Percentiles rank a stretch among this genome's conserved stretches.
These are phyloP conservation scores for Magnolia sinica DNA, from an alignment of 164 flowering plant genomes.

Conservation along the genomic window DNA sequence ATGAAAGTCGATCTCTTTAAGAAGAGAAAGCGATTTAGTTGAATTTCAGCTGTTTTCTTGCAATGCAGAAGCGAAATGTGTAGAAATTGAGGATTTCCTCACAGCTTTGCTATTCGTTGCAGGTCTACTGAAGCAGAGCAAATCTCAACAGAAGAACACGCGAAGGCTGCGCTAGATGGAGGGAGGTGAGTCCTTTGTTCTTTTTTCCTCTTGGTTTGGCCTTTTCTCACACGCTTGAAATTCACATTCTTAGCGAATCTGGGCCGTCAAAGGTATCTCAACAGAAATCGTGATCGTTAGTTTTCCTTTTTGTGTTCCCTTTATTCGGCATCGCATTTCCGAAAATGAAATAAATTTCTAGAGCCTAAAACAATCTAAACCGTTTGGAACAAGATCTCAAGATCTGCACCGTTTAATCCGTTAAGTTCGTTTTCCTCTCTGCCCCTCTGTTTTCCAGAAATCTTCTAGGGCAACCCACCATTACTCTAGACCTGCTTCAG, in stretches of 20 bases:
- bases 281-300: too few relatives aligned
- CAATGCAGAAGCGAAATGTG: not conserved
- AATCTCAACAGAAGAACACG: not conserved
- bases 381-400: constrained; percentile 32
- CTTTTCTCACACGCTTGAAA: not conserved
- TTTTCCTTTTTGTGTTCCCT: not conserved
- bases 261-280: constrained; percentile 11
- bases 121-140: not conserved
- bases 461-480: not conserved
- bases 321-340: not conserved
- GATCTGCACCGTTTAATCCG: constrained; percentile 30
- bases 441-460: not conserved
- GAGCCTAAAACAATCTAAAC: constrained; percentile 18
- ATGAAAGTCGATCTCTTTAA: not conserved
- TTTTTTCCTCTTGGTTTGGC: not conserved
- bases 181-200: not conserved
- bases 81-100: not conserved
- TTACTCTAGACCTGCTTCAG: not conserved
- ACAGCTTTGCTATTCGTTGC: not conserved
- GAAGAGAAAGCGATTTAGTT: not conserved
- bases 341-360: too few relatives aligned
- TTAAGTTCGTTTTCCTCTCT: constrained; percentile 19
- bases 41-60: not conserved
- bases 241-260: constrained; percentile 13
- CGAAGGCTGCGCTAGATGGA: not conserved